phyloP scores from a whole-genome alignment of 2,329 filamentous ascomycete species.

The Raffaelea deltoideospora region DNA sequence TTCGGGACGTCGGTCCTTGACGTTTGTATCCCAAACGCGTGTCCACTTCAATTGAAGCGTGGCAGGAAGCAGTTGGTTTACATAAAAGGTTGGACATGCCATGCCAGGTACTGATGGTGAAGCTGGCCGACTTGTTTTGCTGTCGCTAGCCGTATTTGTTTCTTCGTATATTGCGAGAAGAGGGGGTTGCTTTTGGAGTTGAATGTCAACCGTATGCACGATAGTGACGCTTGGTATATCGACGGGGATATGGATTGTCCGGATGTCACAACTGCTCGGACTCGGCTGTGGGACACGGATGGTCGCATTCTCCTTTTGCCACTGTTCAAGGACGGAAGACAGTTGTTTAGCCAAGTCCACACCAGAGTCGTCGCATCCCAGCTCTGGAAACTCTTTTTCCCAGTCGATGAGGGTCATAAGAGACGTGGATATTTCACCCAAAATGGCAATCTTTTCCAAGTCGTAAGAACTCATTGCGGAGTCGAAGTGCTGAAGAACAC shows the following conservation, averaged over 20 bases:
- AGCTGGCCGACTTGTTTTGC: too few species aligned
- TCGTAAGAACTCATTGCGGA: constrained; percentile 30
- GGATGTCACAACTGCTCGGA: constrained; percentile 23
- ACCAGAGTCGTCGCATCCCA: constrained; percentile 18
- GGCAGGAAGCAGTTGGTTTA: constrained; percentile 51
- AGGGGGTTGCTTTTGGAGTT: constrained; percentile 24
- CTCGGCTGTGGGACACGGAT: constrained; percentile 17
- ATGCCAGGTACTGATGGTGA: constrained; percentile 8
- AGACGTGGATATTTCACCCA: constrained; percentile 33
- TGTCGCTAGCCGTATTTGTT: too few species aligned
- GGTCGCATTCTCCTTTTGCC: constrained; percentile 20
- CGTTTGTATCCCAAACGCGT: constrained; percentile 41
- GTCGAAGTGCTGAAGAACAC: constrained; percentile 28
- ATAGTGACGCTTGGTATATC: constrained; percentile 74
- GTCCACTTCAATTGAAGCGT: constrained; percentile 49
- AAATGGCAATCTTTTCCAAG: constrained; percentile 39
- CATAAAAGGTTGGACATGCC: constrained; percentile 29
- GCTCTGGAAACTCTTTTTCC: constrained; percentile 31
- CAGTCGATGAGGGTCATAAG: constrained; percentile 32
- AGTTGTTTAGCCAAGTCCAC: constrained; percentile 15
- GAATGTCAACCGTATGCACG: constrained; percentile 63
- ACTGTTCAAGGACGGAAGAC: constrained; percentile 19
- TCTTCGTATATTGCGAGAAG: not conserved
- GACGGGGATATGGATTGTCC: constrained; percentile 72
- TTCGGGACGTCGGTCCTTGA: constrained; percentile 8